Base-by-base conservation (phyloP, 805 yeast species). In the Monosporozyma servazzii region DNA sequence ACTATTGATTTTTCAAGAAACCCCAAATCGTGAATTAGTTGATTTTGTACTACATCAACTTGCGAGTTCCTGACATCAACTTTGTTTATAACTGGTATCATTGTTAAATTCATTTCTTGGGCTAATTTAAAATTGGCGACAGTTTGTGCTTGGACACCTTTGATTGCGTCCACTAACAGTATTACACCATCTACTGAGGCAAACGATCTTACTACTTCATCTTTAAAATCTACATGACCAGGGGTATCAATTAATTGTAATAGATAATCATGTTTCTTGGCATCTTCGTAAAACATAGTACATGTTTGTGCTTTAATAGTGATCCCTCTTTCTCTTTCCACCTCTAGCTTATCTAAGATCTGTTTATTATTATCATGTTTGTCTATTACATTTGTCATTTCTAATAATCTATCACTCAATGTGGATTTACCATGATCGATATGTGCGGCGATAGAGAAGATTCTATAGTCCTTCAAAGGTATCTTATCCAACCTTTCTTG, bases 271-370 rank as follows among this genome's bases (percentile, higher is more conserved):
- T 37, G 41, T 18, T 17, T 20, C 15, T 20, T 37, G 10, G 21
- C 23, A 56, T 80, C 74, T 36, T 75, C 75, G 66, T 89, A 89
- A 53, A 93, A 75, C 97, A 91, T 93, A 0, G 96, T 78, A 60
- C 96, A 91, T 0, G 98, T 93, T 64, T 93, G 98, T 0, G 98
- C 98, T 67, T 91, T 91, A 51, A 91, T 93, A 0, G 99, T 91
- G 60, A 91, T 91, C 2, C 99, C 99, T 60, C 99, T 73, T 69
- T 91, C 98, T 64, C 96, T 74, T 65, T 91, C 99, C 18, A 91
- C 99, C 62, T 93, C 97, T 53, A 91, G 71, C 62, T 84, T 86
- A 65, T 91, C 99, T 56, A 91, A 72, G 36, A 93, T 91, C 66
- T 91, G 97, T 57, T 81, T 82, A 62, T 86, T 87, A 23, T 52